Base-by-base conservation (phyloP, 306 rosid genomes). In the Castanopsis chinensis region DNA sequence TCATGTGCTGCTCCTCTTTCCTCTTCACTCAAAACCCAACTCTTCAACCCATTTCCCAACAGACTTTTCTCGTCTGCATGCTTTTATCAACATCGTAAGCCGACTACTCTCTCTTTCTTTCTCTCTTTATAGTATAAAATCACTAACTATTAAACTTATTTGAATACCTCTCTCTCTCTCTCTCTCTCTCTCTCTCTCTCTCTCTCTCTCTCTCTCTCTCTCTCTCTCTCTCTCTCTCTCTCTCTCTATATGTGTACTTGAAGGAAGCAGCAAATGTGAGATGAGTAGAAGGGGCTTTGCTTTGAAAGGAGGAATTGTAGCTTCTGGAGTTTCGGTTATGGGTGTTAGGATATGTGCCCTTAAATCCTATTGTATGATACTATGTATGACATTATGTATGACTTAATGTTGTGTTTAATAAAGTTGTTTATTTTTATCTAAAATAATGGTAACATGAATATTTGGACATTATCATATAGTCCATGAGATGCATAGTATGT, bases 221-320 rank as follows among this genome's bases (percentile, higher is more conserved):
- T n/a, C n/a, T n/a, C n/a, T n/a, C n/a, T n/a, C n/a, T n/a, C n/a
- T n/a, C n/a, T n/a, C n/a, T n/a, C n/a, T n/a, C n/a, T n/a, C n/a
- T n/a, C n/a, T n/a, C n/a, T n/a, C n/a, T n/a, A n/a, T n/a, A n/a
- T n/a, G n/a, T 7, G 27, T 81, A 23, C 76, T 79, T 81, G 85
- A 83, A 95, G 99, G 92, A 90, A 90, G 94, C 90, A 90, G 94
- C 90, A 90, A 86, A 60, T 92, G 96, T 78, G 92, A 79, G 65
- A 78, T 92, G 82, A 92, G 33, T 65, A 86, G 97, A 56, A 87
- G 94, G 83, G 51, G 88, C 75, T 90, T 92, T 78, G 83, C 85
- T 18, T 33, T 91, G 6, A 89, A 83, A 83, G 97, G 98, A 83
- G 97, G 98, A 80, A 82, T 91, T 64, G 91, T 90, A 49, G 94